phyloP scores from a whole-genome alignment of 208 protist genomes.

The Angomonas desouzai region DNA sequence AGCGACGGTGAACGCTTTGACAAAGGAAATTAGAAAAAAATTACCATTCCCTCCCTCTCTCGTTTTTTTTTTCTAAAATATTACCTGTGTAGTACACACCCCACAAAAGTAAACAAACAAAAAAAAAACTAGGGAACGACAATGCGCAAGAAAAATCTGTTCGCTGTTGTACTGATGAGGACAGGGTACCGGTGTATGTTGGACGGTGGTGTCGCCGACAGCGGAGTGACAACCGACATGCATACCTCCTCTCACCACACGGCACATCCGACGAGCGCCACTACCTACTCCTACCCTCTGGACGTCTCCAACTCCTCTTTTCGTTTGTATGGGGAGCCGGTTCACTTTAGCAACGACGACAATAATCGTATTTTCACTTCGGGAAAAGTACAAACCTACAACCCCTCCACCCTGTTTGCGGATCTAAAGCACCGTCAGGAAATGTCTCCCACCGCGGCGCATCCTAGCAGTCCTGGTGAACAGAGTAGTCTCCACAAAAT shows the following conservation, averaged over 20 bases:
- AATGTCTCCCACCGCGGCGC: conserved; percentile 15
- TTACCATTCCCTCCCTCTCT: not conserved
- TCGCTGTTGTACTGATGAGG: not conserved
- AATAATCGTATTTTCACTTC: conserved; percentile 50
- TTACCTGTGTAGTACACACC: not conserved
- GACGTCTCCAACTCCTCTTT: conserved; percentile 27
- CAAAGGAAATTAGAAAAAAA: not conserved
- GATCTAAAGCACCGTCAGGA: conserved; percentile 30
- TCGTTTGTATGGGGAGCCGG: conserved; percentile 55
- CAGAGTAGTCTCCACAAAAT: conserved; percentile 6
- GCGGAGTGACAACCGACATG: not conserved
- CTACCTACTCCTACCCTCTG: conserved; percentile 39
- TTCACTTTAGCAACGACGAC: conserved; percentile 25
- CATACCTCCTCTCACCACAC: not conserved
- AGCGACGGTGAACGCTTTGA: not conserved
- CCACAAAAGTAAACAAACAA: not conserved
- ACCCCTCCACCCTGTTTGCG: conserved; percentile 42
- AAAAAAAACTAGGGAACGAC: not conserved
- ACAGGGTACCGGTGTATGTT: conserved; percentile 10
- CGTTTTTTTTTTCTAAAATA: not conserved
- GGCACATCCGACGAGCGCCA: conserved; percentile 2
- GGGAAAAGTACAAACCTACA: conserved; percentile 43
- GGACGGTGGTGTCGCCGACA: not conserved
- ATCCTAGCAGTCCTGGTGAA: conserved; percentile 12
- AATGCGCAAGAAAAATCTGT: not conserved